Base-by-base conservation (phyloP, 2,329 filamentous ascomycete genomes). In the Cercospora sojina region DNA sequence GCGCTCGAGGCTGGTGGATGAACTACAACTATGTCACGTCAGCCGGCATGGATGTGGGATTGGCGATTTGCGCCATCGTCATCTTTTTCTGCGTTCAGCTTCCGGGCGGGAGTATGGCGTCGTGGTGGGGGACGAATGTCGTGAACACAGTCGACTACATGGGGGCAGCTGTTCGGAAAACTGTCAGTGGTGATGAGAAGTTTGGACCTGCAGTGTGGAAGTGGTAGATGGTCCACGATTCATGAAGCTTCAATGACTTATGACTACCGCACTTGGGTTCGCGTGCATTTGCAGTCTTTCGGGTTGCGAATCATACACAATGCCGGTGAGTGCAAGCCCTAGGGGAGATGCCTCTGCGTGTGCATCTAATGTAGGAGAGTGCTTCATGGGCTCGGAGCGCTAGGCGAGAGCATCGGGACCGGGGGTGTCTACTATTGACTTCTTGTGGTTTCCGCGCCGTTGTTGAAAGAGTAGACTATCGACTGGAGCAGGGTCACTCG, bases 1-100 rank as follows among this genome's bases (percentile, higher is more conserved):
- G 88, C 29, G 88, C 87, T 23, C 83, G 83, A 23, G 88, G 86
- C 1, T 96, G 92, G 92, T 67, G 65, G 64, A 63, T 67, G 62
- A 94, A 96, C 79, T 96, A 96, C 78, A 94, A 91, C 56, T 95
- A 96, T 91, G 93, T 92, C 5, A 82, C 95, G 59, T 92, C 89
- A 66, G 92, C 92, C 0, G 92, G 91, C 2, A 83, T 96, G 66
- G 92, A 96, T 75, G 92, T 90, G 0, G 91, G 92, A 1, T 81
- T 96, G 18, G 92, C 92, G 0, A 90, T 94, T 72, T 91, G 91
- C 32, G 88, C 95, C 47, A 88, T 96, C n/a, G 85, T 94, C 6
- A 88, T 96, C 25, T 96, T 96, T 77, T 96, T 96, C 74, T 91
- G 88, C 1, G 90, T 96, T 69, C 85, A 95, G 20, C 94, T 93